Evolutionary conservation across 2,329 filamentous ascomycete genomes (phyloP), one percentile per base, ranked within the genome.

Genomic region (Cephalotrichum gorgonifer): DNA sequence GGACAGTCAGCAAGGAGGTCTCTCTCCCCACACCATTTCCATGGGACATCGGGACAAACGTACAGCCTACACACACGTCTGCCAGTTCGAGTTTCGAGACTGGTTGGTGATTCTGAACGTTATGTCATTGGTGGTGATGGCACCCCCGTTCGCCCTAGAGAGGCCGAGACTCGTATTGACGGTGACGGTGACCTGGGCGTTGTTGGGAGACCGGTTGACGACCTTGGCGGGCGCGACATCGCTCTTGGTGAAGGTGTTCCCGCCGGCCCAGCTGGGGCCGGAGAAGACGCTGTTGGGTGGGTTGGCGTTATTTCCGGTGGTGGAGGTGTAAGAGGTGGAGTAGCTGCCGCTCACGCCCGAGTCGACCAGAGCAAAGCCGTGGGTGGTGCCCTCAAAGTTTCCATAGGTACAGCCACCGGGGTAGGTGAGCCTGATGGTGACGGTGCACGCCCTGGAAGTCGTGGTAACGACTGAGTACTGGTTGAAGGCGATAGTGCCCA

Each of bases 301-400:
- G 22, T 20, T 49, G 41, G 28, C 30, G 28, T 30, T 39, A 27
- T 44, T 49, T n/a, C 46, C 46, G n/a, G 46, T 48, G 3, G 25
- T 15, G 11, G 38, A 42, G 12, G 38, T 31, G 31, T 49, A 49
- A 22, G 41, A 23, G 4, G 47, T 27, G n/a, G 22, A 17, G 20
- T 44, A 22, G 15, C 14, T 22, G 28, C 27, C 47, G 9, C 41
- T 44, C 17, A 31, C 41, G 26, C 48, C 48, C 5, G 31, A 33
- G 31, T 41, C 26, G 43, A 50, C 31, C 35, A 46, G 43, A 15
- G 35, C 31, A 43, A 46, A 50, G 43, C 48, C 48, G 33, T 50
- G 48, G 43, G 28, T 46, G 27, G 11, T 20, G 5, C n/a, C 14
- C 12, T 25, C 25, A 25, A 46, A 28, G 48, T 11, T 46, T 4